These are phyloP conservation scores for Themeda triandra DNA, from an alignment of 176 grass and related monocot genomes.

Conservation along the genomic window DNA sequence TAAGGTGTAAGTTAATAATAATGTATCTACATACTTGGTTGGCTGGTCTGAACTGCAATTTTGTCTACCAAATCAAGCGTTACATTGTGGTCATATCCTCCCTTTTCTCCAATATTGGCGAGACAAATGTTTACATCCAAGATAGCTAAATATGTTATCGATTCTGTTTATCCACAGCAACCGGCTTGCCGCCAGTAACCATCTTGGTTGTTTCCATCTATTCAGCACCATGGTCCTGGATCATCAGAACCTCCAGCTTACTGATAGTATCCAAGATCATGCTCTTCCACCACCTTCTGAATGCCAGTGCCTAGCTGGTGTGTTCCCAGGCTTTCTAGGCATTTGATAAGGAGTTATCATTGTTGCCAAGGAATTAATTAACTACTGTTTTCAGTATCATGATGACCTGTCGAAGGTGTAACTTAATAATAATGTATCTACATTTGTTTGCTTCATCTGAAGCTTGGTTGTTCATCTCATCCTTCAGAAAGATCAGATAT, in stretches of 20 bases:
- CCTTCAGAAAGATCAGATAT: neutral
- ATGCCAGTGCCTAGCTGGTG: neutral
- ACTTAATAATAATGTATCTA: conserved; percentile 6
- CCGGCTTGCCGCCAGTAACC: neutral
- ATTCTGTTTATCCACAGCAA: neutral
- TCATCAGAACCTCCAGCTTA: neutral
- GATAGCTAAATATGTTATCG: neutral
- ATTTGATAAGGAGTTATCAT: neutral
- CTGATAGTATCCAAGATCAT: too few species aligned
- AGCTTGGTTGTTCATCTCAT: neutral
- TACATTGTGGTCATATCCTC: neutral
- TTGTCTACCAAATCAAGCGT: neutral
- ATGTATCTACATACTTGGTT: neutral
- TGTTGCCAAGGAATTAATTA: neutral
- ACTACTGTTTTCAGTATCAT: neutral
- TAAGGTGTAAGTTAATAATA: conserved; percentile 23
- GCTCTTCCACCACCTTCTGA: neutral
- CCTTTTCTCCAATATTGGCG: neutral
- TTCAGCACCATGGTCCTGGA: neutral
- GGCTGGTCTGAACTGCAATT: neutral
- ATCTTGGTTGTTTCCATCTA: neutral
- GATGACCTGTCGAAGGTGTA: conserved; percentile 16
- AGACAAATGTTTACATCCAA: neutral
- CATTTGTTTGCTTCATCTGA: neutral
- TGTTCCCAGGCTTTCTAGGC: neutral